Percentiles rank a stretch among this genome's conserved stretches.
These are phyloP conservation scores for Wickerhamomyces pijperi DNA, from an alignment of 805 yeast species.

Conservation along the genomic window DNA sequence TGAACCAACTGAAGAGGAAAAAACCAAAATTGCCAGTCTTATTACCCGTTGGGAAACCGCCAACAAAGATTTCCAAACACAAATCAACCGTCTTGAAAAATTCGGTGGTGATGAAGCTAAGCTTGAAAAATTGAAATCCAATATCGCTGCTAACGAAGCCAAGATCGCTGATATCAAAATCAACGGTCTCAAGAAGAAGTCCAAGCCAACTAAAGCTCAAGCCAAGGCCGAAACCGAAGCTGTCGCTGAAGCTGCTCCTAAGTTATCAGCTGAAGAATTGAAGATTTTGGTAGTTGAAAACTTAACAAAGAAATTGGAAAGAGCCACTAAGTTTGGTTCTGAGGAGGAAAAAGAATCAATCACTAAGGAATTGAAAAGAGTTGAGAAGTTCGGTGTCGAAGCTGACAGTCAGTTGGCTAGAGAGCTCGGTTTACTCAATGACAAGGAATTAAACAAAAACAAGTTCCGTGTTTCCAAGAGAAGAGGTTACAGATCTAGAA, in stretches of 20 bases:
- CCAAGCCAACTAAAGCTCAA: too few species aligned
- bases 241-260: slow-evolving; percentile 17
- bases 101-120: slow-evolving; percentile 66
- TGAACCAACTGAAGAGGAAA: background rate
- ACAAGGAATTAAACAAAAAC: slow-evolving; percentile 6
- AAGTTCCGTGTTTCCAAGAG: slow-evolving; percentile 3
- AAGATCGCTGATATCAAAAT: background rate
- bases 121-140: background rate
- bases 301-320: slow-evolving; percentile 50
- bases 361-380: slow-evolving; percentile 53
- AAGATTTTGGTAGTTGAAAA: slow-evolving; percentile 58
- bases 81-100: slow-evolving; percentile 63
- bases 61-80: slow-evolving; percentile 44
- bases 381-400: slow-evolving; percentile 79
- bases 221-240: background rate
- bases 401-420: slow-evolving; percentile 52
- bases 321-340: slow-evolving; percentile 69
- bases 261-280: slow-evolving; percentile 56
- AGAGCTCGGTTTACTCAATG: slow-evolving; percentile 44
- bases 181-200: background rate
- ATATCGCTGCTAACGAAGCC: background rate
- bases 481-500: slow-evolving; percentile 4
- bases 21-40: background rate
- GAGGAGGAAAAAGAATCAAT: slow-evolving; percentile 41
- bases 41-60: slow-evolving; percentile 34